phyloP scores from a whole-genome alignment of 768 basidiomycete genomes.

The Boletus rubroflammeus region DNA sequence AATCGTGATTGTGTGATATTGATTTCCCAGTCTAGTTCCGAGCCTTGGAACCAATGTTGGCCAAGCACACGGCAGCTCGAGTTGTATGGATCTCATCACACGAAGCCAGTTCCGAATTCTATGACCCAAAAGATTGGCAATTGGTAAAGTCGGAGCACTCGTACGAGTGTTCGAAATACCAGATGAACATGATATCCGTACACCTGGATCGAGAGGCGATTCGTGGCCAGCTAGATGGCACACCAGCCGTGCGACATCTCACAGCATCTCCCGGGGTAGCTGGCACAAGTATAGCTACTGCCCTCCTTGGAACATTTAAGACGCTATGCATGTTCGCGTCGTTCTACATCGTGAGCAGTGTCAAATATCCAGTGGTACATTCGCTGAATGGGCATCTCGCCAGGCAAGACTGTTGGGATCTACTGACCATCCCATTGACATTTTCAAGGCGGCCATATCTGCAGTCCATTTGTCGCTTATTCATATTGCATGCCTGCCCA shows the following conservation, averaged over 20 bases:
- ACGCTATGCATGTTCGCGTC: constrained; percentile 46
- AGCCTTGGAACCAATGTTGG: constrained; percentile 50
- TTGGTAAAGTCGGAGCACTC: constrained; percentile 54
- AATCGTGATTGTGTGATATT: neutral
- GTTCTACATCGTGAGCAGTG: constrained; percentile 61
- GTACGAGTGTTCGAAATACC: constrained; percentile 73
- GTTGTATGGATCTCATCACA: constrained; percentile 81
- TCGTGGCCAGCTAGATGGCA: constrained; percentile 18
- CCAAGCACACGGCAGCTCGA: constrained; percentile 44
- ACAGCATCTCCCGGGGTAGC: constrained; percentile 68
- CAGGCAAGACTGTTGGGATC: constrained; percentile 73
- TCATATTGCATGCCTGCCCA: constrained; percentile 48
- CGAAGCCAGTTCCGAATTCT: constrained; percentile 52
- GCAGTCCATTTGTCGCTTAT: constrained; percentile 66
- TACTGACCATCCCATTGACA: constrained; percentile 55
- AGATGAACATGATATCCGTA: constrained; percentile 64
- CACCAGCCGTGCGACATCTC: constrained; percentile 44
- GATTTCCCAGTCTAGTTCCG: constrained; percentile 51
- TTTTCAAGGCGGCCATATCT: constrained; percentile 65
- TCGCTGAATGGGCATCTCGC: constrained; percentile 1
- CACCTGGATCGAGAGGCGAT: constrained; percentile 48
- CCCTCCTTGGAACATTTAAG: constrained; percentile 43
- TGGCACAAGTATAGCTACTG: constrained; percentile 55
- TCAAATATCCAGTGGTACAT: neutral
- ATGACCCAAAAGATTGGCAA: constrained; percentile 70